These are phyloP conservation scores for Suhomyces pyralidae DNA, from an alignment of 805 yeast genomes.

Conservation along the genomic window DNA sequence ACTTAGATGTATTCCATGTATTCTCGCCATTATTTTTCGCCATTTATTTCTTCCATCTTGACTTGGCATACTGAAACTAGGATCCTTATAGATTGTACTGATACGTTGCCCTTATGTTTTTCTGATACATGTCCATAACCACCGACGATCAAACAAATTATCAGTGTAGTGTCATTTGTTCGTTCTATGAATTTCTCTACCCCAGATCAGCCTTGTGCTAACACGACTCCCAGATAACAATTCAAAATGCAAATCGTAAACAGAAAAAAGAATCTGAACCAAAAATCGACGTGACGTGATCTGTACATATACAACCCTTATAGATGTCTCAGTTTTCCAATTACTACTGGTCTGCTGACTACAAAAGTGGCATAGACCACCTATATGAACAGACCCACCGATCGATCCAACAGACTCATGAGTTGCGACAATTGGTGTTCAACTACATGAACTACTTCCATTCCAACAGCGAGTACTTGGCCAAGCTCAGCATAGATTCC, in stretches of 20 bases:
- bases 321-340: slow-evolving; percentile 25
- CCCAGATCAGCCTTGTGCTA: not conserved
- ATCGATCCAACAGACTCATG: slow-evolving; percentile 40
- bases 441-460: slow-evolving; percentile 35
- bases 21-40: no score
- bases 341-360: slow-evolving; percentile 43
- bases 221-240: not conserved
- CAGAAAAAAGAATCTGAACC: not conserved
- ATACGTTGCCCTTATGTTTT: no score
- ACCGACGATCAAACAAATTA: not conserved
- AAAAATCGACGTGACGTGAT: not conserved
- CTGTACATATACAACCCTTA: not conserved
- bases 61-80: no score
- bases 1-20: not conserved
- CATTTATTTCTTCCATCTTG: no score
- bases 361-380: slow-evolving; percentile 32
- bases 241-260: not conserved
- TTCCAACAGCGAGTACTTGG: slow-evolving; percentile 32
- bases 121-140: not conserved
- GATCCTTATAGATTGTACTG: no score
- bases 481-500: slow-evolving; percentile 23
- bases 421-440: slow-evolving; percentile 35
- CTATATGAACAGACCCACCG: slow-evolving; percentile 27
- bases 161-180: no score
- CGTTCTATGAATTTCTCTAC: not conserved